Percentiles rank a stretch among this genome's conserved stretches.
These are phyloP conservation scores for Dothideomycetes sp. DNA, from an alignment of 2,329 filamentous ascomycete genomes.

Conservation along the genomic window DNA sequence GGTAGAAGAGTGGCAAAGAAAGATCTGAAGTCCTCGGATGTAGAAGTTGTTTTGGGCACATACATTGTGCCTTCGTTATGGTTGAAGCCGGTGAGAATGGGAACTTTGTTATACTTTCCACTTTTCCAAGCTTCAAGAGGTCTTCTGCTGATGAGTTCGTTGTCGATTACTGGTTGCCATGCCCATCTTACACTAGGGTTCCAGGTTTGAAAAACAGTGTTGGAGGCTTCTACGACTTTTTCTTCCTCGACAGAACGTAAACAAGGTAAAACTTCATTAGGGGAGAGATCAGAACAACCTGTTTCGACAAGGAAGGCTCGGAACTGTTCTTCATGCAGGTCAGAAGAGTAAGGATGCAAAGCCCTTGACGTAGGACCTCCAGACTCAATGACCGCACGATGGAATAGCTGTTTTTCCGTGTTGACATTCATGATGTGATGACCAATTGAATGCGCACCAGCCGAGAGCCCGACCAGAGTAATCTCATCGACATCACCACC, in stretches of 20 bases:
- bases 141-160: constrained; percentile 47
- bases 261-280: constrained; percentile 31
- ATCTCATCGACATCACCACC: constrained; percentile 26
- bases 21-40: constrained; percentile 43
- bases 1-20: constrained; percentile 59
- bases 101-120: constrained; percentile 45
- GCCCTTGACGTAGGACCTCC: constrained; percentile 40
- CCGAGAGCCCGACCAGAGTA: constrained; percentile 65
- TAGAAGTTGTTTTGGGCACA: constrained; percentile 43
- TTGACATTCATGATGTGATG: constrained; percentile 53
- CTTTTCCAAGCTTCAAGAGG: constrained; percentile 53
- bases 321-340: constrained; percentile 38
- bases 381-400: constrained; percentile 39
- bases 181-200: constrained; percentile 43
- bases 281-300: constrained; percentile 23
- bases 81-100: constrained; percentile 62
- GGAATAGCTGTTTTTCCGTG: constrained; percentile 31
- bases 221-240: constrained; percentile 32
- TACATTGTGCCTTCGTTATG: constrained; percentile 61
- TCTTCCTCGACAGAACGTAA: constrained; percentile 33
- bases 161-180: constrained; percentile 62
- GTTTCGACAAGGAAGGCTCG: constrained; percentile 31
- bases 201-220: constrained; percentile 36
- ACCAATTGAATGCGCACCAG: constrained; percentile 57
- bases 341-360: constrained; percentile 32